These are phyloP conservation scores for Plenodomus lindquistii DNA, from an alignment of 2,329 filamentous ascomycete genomes.

Conservation along the genomic window DNA sequence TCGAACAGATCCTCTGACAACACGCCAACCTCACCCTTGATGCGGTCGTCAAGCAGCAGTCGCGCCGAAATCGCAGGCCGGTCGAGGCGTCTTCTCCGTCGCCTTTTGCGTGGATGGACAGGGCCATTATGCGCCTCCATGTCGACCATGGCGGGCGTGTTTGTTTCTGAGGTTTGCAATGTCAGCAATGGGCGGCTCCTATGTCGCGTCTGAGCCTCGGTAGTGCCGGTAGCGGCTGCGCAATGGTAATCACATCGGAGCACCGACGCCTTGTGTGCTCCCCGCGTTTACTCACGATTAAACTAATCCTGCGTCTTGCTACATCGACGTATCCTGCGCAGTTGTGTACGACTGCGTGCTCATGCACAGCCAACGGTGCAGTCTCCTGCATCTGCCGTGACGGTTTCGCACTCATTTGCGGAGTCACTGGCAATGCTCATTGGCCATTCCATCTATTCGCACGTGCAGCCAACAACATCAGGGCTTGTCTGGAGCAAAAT, in stretches of 20 bases:
- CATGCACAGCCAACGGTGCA: neutral
- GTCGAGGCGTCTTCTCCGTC: constrained; percentile 60
- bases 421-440: neutral
- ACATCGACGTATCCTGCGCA: neutral
- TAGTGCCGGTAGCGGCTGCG: constrained; percentile 7
- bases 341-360: neutral
- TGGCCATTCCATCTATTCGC: neutral
- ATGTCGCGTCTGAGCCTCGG: constrained; percentile 29
- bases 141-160: neutral
- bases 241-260: neutral
- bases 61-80: constrained; percentile 78
- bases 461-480: neutral
- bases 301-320: neutral
- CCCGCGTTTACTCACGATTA: neutral
- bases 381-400: neutral
- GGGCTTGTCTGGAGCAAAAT: no score
- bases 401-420: neutral
- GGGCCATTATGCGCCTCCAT: constrained; percentile 40
- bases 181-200: constrained; percentile 11
- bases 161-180: neutral
- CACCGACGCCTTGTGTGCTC: neutral
- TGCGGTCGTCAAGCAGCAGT: constrained; percentile 80
- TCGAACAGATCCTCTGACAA: constrained; percentile 84
- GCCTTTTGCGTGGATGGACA: constrained; percentile 52
- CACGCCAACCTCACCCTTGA: constrained; percentile 83